A percentile compares a stretch with the other conserved stretches of the same genome.
Evolutionary conservation across 176 grass and related monocot species (phyloP).

Genomic region (Oryza brachyantha): DNA sequence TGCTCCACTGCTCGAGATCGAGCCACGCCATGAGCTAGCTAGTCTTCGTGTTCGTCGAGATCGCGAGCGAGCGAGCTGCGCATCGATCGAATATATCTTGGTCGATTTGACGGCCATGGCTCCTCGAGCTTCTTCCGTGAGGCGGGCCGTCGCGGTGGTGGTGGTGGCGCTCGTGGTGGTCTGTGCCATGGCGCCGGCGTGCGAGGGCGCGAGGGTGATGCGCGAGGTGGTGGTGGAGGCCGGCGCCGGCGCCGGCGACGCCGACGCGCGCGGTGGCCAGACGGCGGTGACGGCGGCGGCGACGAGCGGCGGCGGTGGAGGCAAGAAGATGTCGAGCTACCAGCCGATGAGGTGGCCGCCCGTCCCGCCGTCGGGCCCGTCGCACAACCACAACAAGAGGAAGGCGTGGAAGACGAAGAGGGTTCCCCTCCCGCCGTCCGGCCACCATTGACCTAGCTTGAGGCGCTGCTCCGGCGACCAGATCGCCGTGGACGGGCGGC

Average conservation of each 20-base stretch:
- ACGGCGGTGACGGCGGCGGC: neutral
- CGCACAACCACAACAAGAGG: neutral
- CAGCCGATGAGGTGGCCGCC: neutral
- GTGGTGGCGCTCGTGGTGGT: neutral
- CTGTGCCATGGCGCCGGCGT: neutral
- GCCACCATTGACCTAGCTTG: too few relatives aligned
- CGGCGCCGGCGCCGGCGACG: neutral
- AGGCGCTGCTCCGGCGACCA: too few relatives aligned
- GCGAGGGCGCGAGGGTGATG: slow-evolving; percentile 19
- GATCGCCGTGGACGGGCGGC: too few relatives aligned
- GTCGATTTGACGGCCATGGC: neutral
- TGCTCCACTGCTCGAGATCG: too few relatives aligned
- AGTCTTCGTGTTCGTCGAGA: neutral
- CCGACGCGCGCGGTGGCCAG: neutral
- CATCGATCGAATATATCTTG: neutral
- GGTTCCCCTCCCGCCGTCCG: slow-evolving; percentile 22
- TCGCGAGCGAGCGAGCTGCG: neutral
- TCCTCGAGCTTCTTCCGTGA: neutral
- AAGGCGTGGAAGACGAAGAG: too few relatives aligned
- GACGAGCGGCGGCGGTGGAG: neutral
- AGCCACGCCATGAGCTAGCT: neutral
- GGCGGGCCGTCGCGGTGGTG: neutral
- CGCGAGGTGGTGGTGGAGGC: neutral
- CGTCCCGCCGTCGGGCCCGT: slow-evolving; percentile 16
- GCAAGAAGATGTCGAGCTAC: neutral